These are phyloP conservation scores for Candida smagusa DNA, from an alignment of 1,139 yeast species.

Conservation along the genomic window DNA sequence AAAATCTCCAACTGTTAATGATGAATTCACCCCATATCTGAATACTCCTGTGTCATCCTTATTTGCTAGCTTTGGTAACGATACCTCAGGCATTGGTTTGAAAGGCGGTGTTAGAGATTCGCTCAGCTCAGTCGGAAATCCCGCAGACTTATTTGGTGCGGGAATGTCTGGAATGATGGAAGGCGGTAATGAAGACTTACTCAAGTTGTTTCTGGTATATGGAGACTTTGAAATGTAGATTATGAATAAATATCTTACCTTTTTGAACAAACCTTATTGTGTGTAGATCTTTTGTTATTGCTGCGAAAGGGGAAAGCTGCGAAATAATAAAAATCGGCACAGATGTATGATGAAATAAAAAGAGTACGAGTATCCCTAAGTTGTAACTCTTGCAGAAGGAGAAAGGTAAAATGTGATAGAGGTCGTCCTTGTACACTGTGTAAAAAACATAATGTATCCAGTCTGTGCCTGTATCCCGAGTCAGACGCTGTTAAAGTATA, in stretches of 20 bases:
- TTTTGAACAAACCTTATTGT: no score
- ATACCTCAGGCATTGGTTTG: no score
- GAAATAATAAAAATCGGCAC: no score
- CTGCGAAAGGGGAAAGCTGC: no score
- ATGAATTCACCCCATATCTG: conserved; percentile 2
- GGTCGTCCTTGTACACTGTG: conserved; percentile 22
- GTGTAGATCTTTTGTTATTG: no score
- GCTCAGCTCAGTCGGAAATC: no score
- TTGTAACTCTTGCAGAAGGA: conserved; percentile 20
- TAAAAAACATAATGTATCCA: conserved; percentile 17
- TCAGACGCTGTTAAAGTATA: background rate
- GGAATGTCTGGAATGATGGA: conserved; percentile 7
- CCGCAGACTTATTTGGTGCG: no score
- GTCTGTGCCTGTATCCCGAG: conserved; percentile 26
- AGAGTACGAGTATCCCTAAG: conserved; percentile 19
- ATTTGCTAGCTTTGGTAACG: background rate
- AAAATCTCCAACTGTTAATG: conserved; percentile 1
- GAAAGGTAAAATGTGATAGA: conserved; percentile 25
- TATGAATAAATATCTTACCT: conserved; percentile 1
- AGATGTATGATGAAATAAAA: conserved; percentile 3
- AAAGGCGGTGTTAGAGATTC: no score
- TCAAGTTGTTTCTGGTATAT: conserved; percentile 37
- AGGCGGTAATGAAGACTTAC: conserved; percentile 31
- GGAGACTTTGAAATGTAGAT: conserved; percentile 27
- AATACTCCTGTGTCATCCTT: background rate